A percentile compares a stretch with the other conserved stretches of the same genome.
Conservation (phyloP, 2,329 filamentous ascomycete genomes). For the Sporothrix brunneoviolacea region DNA sequence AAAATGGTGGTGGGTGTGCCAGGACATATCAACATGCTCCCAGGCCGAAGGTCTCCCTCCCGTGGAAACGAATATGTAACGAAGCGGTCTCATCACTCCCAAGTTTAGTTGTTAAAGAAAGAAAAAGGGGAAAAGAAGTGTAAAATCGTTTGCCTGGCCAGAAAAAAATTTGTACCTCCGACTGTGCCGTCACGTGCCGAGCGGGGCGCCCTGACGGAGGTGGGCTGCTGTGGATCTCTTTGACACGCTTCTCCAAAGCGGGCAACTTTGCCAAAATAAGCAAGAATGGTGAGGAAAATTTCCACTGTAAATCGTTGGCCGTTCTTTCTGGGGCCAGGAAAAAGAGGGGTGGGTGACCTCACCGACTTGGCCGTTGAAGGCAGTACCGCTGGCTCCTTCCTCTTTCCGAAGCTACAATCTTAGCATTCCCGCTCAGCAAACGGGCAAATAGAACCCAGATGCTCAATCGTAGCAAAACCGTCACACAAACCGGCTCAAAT, state of each 20-base stretch:
- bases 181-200: constrained; percentile 4
- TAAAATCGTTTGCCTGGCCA: constrained; percentile 4
- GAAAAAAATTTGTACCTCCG: background rate
- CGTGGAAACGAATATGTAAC: constrained; percentile 47
- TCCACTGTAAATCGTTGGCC: too few relatives aligned
- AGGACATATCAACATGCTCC: constrained; percentile 60
- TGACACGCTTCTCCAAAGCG: constrained; percentile 5
- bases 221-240: too few relatives aligned
- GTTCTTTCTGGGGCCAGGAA: background rate
- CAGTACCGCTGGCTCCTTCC: constrained; percentile 1
- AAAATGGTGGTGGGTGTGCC: constrained; percentile 55
- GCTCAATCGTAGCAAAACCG: constrained; percentile 1
- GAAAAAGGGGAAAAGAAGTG: constrained; percentile 23
- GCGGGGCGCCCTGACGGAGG: too few relatives aligned
- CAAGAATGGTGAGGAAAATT: background rate
- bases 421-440: background rate
- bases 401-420: constrained; percentile 5
- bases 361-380: constrained; percentile 4
- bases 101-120: constrained; percentile 67
- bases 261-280: constrained; percentile 8
- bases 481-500: constrained; percentile 6
- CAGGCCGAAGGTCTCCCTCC: constrained; percentile 27
- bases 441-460: constrained; percentile 1
- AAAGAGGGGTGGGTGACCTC: constrained; percentile 4
- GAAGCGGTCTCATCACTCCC: constrained; percentile 68